Base-by-base conservation (phyloP, 768 basidiomycete genomes). In the Podaxis carcinomalis region DNA sequence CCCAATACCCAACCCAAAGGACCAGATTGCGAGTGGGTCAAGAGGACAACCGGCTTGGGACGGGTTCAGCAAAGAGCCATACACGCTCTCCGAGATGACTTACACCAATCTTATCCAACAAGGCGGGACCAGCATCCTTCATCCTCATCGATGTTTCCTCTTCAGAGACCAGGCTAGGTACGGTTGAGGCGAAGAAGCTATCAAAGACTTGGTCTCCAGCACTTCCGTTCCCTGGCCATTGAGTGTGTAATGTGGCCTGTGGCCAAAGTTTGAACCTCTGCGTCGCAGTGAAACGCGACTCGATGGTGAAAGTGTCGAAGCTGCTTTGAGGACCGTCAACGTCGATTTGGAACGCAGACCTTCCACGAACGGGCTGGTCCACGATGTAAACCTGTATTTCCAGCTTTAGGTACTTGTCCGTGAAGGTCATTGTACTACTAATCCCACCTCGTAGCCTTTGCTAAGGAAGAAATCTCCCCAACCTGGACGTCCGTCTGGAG, bases 381-480 rank as follows among this genome's bases (percentile, higher is more conserved):
- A 80, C 73, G 11, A 82, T 68, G 63, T 79, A 82, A 2, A 82
- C 61, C 80, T 77, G 56, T 21, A 16, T 23, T 9, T 16, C 19
- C 7, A 49, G 23, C 28, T 49, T n/a, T 23, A 21, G 5, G 11
- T 6, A 21, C 11, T 23, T 42, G 23, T 2, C 23, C 13, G 21
- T 19, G n/a, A n/a, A 21, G n/a, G 23, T 14, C 2, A 49, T 11
- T 4, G 0, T 21, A 0, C 0, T 49, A 0, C 19, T 21, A 5
- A 23, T 2, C 65, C 61, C 66, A 83, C 82, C 71, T 83, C 81
- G 62, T 81, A 83, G 35, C 81, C 83, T 63, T 78, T 63, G 53
- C 73, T 68, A 59, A 83, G 65, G 57, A 84, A 81, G 67, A 80
- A 82, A 68, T 84, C 82, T 19, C 78, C 78, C 82, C 83, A 84